phyloP scores from a whole-genome alignment of 2,329 filamentous ascomycete genomes.

The Ceratocystis cacaofunesta region DNA sequence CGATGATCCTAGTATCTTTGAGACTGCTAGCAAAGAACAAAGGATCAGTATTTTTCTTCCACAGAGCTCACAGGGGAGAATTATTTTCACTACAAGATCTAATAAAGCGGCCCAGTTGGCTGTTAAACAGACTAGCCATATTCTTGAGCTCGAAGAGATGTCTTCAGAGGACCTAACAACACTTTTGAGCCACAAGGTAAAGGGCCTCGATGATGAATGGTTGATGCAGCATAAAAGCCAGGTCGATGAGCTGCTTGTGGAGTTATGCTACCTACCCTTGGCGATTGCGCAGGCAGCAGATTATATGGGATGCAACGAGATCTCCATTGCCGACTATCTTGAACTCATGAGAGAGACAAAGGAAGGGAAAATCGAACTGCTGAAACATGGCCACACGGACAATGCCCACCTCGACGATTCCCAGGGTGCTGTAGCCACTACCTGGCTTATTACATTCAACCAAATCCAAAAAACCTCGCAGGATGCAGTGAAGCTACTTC shows the following conservation, averaged over 20 bases:
- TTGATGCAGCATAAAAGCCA: neutral
- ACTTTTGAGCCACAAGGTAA: neutral
- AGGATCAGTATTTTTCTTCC: slow-evolving; percentile 22
- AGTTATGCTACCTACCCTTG: slow-evolving; percentile 16
- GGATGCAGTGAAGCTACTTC: neutral
- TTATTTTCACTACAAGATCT: slow-evolving; percentile 10
- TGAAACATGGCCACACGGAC: neutral
- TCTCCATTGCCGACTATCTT: neutral
- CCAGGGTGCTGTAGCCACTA: neutral
- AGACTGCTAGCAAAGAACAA: neutral
- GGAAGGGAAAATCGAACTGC: neutral
- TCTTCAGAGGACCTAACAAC: neutral
- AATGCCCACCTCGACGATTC: neutral
- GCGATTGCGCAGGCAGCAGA: slow-evolving; percentile 18
- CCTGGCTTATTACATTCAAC: neutral
- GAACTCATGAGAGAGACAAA: neutral
- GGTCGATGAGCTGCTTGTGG: neutral
- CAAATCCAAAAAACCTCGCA: neutral
- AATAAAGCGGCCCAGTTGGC: neutral
- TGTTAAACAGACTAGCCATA: neutral
- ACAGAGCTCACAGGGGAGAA: neutral
- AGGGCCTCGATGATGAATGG: neutral
- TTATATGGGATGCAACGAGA: slow-evolving; percentile 13
- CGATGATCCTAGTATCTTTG: slow-evolving; percentile 17
- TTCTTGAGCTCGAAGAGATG: neutral